Conservation (phyloP, 768 basidiomycete genomes). For the Porphyrellus cyaneotinctus region DNA sequence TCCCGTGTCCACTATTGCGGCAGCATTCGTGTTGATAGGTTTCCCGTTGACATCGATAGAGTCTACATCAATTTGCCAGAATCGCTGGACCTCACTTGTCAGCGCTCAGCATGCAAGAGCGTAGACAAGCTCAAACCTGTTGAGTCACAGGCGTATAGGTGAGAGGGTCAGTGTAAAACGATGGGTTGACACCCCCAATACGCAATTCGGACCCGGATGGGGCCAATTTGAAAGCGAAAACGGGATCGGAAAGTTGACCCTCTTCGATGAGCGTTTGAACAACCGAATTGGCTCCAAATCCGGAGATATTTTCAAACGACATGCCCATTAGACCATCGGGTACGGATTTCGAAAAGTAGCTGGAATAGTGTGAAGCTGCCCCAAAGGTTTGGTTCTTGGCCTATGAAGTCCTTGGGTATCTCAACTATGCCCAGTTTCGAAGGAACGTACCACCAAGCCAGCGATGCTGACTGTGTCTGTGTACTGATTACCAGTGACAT, state of each 20-base stretch:
- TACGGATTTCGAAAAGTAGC: conserved; percentile 11
- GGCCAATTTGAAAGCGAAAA: conserved; percentile 41
- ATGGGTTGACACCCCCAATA: conserved; percentile 40
- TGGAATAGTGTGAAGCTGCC: conserved; percentile 19
- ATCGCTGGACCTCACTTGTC: conserved; percentile 14
- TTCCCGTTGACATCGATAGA: conserved; percentile 23
- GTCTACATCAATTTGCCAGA: conserved; percentile 20
- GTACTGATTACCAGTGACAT: conserved; percentile 38
- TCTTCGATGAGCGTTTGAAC: conserved; percentile 43
- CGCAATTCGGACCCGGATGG: conserved; percentile 33
- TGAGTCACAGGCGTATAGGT: conserved; percentile 34
- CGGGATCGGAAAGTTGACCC: conserved; percentile 28
- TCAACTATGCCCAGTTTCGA: neutral
- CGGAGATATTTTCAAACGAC: conserved; percentile 39
- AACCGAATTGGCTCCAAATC: conserved; percentile 33
- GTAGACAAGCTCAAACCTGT: conserved; percentile 19
- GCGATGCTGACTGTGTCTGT: conserved; percentile 38
- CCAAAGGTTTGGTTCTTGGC: conserved; percentile 23
- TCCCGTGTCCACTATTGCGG: conserved; percentile 48
- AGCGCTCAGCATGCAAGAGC: neutral
- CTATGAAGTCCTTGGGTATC: conserved; percentile 16
- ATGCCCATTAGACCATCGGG: conserved; percentile 39
- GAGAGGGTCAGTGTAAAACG: conserved; percentile 37
- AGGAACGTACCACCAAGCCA: conserved; percentile 23
- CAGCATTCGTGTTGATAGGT: neutral